Base-by-base conservation (phyloP, 148 eudicot genomes). In the Vaccinium vitisidaea region DNA sequence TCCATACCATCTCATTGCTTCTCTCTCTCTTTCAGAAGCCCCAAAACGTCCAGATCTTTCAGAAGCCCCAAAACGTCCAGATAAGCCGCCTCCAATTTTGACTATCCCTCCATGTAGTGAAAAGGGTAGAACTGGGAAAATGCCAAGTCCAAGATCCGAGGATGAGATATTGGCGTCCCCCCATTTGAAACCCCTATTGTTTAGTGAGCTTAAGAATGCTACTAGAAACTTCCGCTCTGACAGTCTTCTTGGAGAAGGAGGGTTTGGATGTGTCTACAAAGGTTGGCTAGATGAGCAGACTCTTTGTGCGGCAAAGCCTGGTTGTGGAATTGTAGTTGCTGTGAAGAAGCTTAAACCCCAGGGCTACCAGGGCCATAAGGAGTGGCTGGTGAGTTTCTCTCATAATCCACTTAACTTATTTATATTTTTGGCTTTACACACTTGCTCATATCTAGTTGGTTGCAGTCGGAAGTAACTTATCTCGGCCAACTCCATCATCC, bases 401-500 rank as follows among this genome's bases (percentile, higher is more conserved):
- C 43, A 2, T 79, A 25, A 46, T 52, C 85, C 30, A 39, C 55
- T 21, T 46, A 3, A 8, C 18, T 70, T 0, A 75, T 39, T 56
- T 75, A 30, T 53, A 21, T 77, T 23, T 81, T 21, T n/a, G 16
- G 43, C 53, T 54, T 30, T 39, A 75, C n/a, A 80, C 56, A n/a
- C 83, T 21, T 61, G 54, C 58, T 84, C 78, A 75, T 85, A 54
- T 52, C 53, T 76, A 43, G 9, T 70, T 87, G 50, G 2, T 32
- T 87, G 84, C 89, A 91, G 93, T 88, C 90, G 0, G 93, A 91
- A 84, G 86, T 91, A 2, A 88, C 82, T 80, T 86, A 88, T 84
- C 88, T 91, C 53, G 90, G 92, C 55, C 88, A 81, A 71, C 92
- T 91, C 88, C 88, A 80, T 84, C 93, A 91, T 80, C 89, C 90